These are phyloP conservation scores for Metschnikowia anglica DNA, from an alignment of 805 yeast species.

Conservation along the genomic window DNA sequence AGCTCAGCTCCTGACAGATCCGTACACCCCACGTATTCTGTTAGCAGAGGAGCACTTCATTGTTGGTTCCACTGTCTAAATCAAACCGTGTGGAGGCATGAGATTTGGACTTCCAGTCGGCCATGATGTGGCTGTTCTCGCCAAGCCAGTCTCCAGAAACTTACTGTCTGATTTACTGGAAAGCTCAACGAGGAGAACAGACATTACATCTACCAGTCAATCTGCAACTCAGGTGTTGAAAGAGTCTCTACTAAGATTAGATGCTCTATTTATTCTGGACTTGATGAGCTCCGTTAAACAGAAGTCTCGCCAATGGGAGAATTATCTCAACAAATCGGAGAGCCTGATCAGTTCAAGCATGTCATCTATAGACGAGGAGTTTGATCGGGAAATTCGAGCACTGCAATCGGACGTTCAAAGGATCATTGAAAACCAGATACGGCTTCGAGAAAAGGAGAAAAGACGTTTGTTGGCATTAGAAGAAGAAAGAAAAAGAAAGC, in stretches of 20 bases:
- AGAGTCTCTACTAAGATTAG: conserved; percentile 10
- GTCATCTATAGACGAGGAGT: conserved; percentile 3
- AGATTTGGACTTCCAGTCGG: conserved; percentile 6
- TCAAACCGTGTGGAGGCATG: conserved; percentile 6
- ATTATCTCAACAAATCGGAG: not conserved
- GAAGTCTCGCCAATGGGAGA: conserved; percentile 5
- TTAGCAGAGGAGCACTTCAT: not conserved
- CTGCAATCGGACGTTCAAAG: conserved; percentile 10
- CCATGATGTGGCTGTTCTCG: not conserved
- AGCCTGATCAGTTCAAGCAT: conserved; percentile 1
- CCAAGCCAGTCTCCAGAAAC: not conserved
- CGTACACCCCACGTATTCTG: conserved; percentile 5
- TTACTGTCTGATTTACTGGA: not conserved
- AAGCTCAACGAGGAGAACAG: too few relatives aligned
- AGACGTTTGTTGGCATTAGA: conserved; percentile 16
- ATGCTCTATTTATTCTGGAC: conserved; percentile 8
- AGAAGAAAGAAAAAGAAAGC: conserved; percentile 5
- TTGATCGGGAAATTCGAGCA: conserved; percentile 1
- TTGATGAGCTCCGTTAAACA: not conserved
- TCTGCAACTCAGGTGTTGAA: conserved; percentile 8
- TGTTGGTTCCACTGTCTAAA: not conserved
- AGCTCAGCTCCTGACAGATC: not conserved
- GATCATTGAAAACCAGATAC: conserved; percentile 9
- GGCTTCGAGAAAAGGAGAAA: conserved; percentile 12
- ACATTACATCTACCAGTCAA: not conserved